A percentile compares a stretch with the other conserved stretches of the same genome.
These are phyloP conservation scores for Salpingoeca rosetta DNA, from an alignment of 78 protist species.

Conservation along the genomic window DNA sequence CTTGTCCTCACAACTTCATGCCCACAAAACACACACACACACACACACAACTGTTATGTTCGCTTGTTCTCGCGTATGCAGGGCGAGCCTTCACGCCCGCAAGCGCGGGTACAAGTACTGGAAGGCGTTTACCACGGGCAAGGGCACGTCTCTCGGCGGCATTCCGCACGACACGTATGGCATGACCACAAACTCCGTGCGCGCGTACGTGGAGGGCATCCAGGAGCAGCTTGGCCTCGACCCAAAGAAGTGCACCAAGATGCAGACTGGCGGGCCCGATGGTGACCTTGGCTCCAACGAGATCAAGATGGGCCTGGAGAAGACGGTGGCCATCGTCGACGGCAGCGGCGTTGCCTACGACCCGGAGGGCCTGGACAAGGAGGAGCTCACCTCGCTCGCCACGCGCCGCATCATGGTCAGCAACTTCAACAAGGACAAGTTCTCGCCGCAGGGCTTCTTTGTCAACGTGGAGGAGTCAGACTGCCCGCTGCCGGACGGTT, in stretches of 20 bases:
- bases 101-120: slow-evolving; percentile 25
- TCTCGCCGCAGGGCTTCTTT: slow-evolving; percentile 32
- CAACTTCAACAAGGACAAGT: slow-evolving; percentile 22
- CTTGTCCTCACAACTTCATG: too few species aligned
- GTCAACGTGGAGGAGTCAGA: slow-evolving; percentile 27
- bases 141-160: slow-evolving; percentile 32
- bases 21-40: too few species aligned
- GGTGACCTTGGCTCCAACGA: slow-evolving; percentile 85
- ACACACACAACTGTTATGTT: too few species aligned
- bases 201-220: slow-evolving; percentile 63
- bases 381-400: slow-evolving; percentile 45
- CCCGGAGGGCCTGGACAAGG: slow-evolving; percentile 50
- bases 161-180: slow-evolving; percentile 81
- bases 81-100: slow-evolving; percentile 15
- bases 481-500: slow-evolving; percentile 36
- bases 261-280: slow-evolving; percentile 89
- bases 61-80: too few species aligned
- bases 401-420: slow-evolving; percentile 40
- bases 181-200: slow-evolving; percentile 78
- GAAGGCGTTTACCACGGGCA: slow-evolving; percentile 58
- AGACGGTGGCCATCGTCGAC: slow-evolving; percentile 62
- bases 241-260: slow-evolving; percentile 42
- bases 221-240: slow-evolving; percentile 24
- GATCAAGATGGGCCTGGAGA: slow-evolving; percentile 40
- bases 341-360: slow-evolving; percentile 68